Evolutionary conservation across 179 eudicot species (phyloP).

Genomic region (Carnegiea gigantea): DNA sequence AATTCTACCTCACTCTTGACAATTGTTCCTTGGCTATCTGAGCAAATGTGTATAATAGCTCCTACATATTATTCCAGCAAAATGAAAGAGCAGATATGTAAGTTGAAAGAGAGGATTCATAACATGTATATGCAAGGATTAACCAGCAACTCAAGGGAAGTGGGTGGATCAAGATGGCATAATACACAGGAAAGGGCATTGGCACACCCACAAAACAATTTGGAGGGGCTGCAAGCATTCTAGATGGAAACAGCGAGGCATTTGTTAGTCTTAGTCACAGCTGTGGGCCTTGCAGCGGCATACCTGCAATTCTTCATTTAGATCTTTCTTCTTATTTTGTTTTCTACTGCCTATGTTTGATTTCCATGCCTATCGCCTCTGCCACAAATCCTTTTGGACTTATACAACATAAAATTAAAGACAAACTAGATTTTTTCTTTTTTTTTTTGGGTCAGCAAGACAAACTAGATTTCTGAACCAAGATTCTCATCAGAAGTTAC

Average conservation of each 20-base stretch:
- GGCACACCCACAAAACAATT: not conserved
- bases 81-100: not conserved
- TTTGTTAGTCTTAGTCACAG: not conserved
- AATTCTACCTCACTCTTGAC: too few relatives aligned
- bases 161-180: not conserved
- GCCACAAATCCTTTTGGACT: not conserved
- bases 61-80: too few relatives aligned
- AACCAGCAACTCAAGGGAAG: not conserved
- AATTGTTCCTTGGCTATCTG: too few relatives aligned
- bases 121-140: not conserved
- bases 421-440: not conserved
- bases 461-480: not conserved
- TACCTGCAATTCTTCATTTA: not conserved
- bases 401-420: not conserved
- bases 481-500: conserved; percentile 36
- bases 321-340: not conserved
- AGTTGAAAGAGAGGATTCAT: not conserved
- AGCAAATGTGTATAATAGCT: too few relatives aligned
- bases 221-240: not conserved
- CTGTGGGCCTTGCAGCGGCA: not conserved
- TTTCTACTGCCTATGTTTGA: not conserved
- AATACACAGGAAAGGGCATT: not conserved
- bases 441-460: too few relatives aligned
- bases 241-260: not conserved
- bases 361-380: not conserved